Base-by-base conservation (phyloP, 805 yeast genomes). In the Lipomyces lipofer region DNA sequence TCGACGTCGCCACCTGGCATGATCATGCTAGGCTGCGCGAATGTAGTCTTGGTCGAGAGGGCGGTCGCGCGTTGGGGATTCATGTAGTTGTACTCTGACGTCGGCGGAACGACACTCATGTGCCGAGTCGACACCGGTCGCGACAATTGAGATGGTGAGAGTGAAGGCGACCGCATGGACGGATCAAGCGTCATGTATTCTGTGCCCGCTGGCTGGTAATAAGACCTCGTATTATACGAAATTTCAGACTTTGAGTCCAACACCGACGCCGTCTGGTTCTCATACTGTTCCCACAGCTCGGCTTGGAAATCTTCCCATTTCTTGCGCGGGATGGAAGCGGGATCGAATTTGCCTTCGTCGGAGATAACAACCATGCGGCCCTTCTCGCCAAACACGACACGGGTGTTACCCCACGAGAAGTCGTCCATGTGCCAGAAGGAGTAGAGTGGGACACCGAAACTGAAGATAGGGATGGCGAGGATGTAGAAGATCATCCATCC, bases 341-440 rank as follows among this genome's bases (percentile, higher is more conserved):
- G 78, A 64, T 82, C 85, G 59, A 79, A 82, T 30, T 70, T 71
- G 52, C 85, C 85, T 57, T 75, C 83, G 30, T 60, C 70, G 7
- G 69, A 73, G 43, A 75, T 70, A 53, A 81, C 76, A 36, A 73
- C 73, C 54, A 77, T 77, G 65, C 78, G 77, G 30, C 79, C 77
- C 57, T 73, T 72, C 46, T 73, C 84, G 21, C 83, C 84, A 9
- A 73, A 72, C 25, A 81, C 80, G 40, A 77, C 72, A 66, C 86
- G 77, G 15, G 86, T 81, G 63, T 78, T 82, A 61, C 86, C 86
- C 86, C 86, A 81, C 58, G 82, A 77, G 71, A 81, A 81, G 69
- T 81, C 85, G 63, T 81, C 86, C 75, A 81, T 82, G 64, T 79
- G 75, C 86, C 86, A 81, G 70, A 73, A 81, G 0, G 85, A 74